phyloP scores from a whole-genome alignment of 1,139 yeast genomes.

The Pichia sp. region DNA sequence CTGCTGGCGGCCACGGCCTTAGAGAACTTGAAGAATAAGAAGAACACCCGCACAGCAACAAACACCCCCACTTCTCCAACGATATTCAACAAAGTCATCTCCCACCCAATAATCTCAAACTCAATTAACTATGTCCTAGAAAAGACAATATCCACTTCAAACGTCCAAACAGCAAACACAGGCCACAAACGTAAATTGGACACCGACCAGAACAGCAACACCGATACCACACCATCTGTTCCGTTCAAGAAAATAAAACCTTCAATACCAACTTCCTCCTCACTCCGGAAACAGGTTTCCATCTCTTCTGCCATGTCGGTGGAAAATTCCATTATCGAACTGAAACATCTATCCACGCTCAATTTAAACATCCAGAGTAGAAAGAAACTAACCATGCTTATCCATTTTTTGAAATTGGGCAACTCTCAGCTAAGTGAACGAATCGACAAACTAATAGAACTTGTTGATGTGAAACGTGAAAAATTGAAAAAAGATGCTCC shows the following conservation, averaged over 20 bases:
- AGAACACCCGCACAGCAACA: neutral
- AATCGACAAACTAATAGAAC: conserved; percentile 27
- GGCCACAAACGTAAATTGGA: neutral
- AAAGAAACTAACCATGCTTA: conserved; percentile 30
- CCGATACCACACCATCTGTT: neutral
- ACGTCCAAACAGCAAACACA: conserved; percentile 2
- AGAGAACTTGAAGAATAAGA: conserved; percentile 12
- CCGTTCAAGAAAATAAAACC: neutral
- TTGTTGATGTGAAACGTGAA: conserved; percentile 22
- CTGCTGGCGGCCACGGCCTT: conserved; percentile 16
- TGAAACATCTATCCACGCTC: conserved; percentile 28
- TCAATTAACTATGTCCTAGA: conserved; percentile 31
- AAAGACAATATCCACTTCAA: conserved; percentile 27
- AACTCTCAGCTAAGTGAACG: conserved; percentile 30
- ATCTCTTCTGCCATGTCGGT: conserved; percentile 26
- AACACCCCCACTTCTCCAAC: neutral
- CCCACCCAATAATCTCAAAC: conserved; percentile 30
- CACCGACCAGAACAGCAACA: neutral
- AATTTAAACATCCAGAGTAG: conserved; percentile 31
- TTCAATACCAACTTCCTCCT: too few relatives aligned
- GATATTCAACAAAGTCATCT: conserved; percentile 30
- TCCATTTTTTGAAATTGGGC: conserved; percentile 31
- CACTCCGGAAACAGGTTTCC: conserved; percentile 19
- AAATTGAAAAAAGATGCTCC: conserved; percentile 8
- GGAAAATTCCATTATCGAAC: conserved; percentile 26